These are phyloP conservation scores for Toxoplasma gondii DNA, from an alignment of 169 alveolate species.

Conservation along the genomic window DNA sequence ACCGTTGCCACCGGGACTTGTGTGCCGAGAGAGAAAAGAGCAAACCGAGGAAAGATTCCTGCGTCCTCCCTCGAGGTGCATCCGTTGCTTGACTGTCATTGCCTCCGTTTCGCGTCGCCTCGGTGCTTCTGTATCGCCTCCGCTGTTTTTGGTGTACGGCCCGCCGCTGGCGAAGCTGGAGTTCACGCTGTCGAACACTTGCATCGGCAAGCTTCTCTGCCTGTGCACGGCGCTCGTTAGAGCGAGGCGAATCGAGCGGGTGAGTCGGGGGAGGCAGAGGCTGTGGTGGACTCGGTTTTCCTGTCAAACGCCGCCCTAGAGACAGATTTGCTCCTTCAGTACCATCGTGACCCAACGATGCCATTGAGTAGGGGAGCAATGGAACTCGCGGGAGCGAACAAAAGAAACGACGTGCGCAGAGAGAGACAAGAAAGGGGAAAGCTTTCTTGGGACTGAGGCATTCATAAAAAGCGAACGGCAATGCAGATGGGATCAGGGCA, in stretches of 20 bases:
- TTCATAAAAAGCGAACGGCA: too few relatives aligned
- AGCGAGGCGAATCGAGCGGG: not conserved
- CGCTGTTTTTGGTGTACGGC: not conserved
- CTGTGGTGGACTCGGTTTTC: too few relatives aligned
- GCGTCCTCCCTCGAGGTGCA: not conserved
- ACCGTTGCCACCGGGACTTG: not conserved
- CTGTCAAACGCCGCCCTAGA: too few relatives aligned
- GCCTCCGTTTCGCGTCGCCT: not conserved
- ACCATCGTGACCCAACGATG: too few relatives aligned
- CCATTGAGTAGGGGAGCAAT: too few relatives aligned
- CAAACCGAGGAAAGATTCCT: not conserved
- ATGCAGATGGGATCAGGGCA: too few relatives aligned
- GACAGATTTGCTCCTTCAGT: too few relatives aligned
- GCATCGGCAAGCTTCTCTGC: not conserved
- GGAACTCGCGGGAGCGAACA: too few relatives aligned
- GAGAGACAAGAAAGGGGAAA: too few relatives aligned
- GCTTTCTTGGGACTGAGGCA: too few relatives aligned
- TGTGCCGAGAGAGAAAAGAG: not conserved
- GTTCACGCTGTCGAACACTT: not conserved
- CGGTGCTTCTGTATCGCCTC: not conserved
- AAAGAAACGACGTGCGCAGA: too few relatives aligned
- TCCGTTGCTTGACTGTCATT: not conserved
- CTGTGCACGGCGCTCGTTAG: not conserved
- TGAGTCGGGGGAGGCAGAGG: not conserved
- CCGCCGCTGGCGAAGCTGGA: slow-evolving; percentile 1